phyloP scores from a whole-genome alignment of 495 filamentous ascomycete species.

The Saxophila tyrrhenica region DNA sequence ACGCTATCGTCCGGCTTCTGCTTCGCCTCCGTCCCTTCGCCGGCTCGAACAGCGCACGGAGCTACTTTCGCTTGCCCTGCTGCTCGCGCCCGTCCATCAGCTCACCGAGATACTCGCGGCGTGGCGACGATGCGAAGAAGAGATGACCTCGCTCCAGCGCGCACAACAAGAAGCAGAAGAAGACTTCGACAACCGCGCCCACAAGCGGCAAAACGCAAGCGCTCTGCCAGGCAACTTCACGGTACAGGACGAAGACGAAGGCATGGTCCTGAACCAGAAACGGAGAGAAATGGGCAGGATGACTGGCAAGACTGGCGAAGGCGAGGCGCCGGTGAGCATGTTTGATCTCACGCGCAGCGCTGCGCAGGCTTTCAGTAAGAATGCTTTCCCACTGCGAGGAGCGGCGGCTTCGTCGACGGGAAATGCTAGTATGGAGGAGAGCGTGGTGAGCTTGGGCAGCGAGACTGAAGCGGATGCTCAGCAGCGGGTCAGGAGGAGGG shows the following conservation, averaged over 20 bases:
- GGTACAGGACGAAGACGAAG: conserved; percentile 5
- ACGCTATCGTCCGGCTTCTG: conserved; percentile 49
- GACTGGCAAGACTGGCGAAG: conserved; percentile 24
- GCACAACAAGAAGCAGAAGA: conserved; percentile 56
- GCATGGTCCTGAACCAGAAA: conserved; percentile 17
- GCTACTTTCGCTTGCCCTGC: conserved; percentile 71
- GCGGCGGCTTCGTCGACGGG: conserved; percentile 2
- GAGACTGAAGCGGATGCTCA: conserved; percentile 12
- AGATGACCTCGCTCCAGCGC: conserved; percentile 51
- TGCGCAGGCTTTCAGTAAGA: conserved; percentile 58
- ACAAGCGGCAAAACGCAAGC: conserved; percentile 26
- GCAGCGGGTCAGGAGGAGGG: conserved; percentile 31
- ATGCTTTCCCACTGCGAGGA: conserved; percentile 42
- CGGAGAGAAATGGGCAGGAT: conserved; percentile 19
- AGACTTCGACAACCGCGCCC: conserved; percentile 58
- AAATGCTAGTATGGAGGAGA: conserved; percentile 10
- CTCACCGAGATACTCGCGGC: conserved; percentile 74
- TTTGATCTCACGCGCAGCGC: conserved; percentile 86
- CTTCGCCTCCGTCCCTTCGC: conserved; percentile 42
- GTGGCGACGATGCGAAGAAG: conserved; percentile 82
- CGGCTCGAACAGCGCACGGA: conserved; percentile 79
- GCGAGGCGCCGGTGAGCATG: conserved; percentile 84
- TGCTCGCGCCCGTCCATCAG: conserved; percentile 64
- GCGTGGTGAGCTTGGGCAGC: conserved; percentile 20
- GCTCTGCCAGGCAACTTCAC: conserved; percentile 21